Evolutionary conservation across 306 rosid genomes (phyloP).

Genomic region (Cucurbita maxima): DNA sequence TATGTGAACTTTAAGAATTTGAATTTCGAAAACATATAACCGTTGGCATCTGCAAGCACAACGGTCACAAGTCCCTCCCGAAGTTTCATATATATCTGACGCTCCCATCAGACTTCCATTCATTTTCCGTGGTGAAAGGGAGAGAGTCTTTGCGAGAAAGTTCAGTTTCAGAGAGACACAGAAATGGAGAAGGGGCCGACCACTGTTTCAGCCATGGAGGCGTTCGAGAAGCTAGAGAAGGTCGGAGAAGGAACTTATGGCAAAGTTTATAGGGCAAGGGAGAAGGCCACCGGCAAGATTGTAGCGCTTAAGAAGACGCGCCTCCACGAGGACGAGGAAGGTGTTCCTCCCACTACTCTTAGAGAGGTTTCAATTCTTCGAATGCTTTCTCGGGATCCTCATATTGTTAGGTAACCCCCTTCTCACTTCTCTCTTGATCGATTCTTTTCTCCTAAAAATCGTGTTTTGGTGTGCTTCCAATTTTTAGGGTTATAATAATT

Average conservation of each 20-base stretch:
- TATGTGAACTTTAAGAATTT: background rate
- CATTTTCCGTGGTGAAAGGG: background rate
- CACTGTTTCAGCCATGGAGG: constrained; percentile 61
- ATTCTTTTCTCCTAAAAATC: background rate
- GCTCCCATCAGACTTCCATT: background rate
- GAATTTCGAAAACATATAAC: background rate
- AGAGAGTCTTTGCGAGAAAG: background rate
- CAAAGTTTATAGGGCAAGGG: constrained; percentile 78
- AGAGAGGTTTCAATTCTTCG: constrained; percentile 85
- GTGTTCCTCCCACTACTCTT: constrained; percentile 95
- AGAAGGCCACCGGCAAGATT: constrained; percentile 71
- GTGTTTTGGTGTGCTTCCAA: background rate
- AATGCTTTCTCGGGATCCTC: constrained; percentile 94
- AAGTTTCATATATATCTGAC: background rate
- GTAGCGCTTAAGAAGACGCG: constrained; percentile 92
- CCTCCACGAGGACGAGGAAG: constrained; percentile 93
- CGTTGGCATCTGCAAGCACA: background rate
- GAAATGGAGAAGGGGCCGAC: constrained; percentile 19
- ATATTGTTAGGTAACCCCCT: constrained; percentile 41
- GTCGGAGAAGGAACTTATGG: constrained; percentile 94
- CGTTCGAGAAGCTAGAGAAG: constrained; percentile 78
- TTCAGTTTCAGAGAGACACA: background rate
- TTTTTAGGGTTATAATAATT: background rate
- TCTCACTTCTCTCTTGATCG: background rate
- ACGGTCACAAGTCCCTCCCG: constrained; percentile 6